Base-by-base conservation (phyloP, 2,329 filamentous ascomycete species). In the Hypoxylon sp. region DNA sequence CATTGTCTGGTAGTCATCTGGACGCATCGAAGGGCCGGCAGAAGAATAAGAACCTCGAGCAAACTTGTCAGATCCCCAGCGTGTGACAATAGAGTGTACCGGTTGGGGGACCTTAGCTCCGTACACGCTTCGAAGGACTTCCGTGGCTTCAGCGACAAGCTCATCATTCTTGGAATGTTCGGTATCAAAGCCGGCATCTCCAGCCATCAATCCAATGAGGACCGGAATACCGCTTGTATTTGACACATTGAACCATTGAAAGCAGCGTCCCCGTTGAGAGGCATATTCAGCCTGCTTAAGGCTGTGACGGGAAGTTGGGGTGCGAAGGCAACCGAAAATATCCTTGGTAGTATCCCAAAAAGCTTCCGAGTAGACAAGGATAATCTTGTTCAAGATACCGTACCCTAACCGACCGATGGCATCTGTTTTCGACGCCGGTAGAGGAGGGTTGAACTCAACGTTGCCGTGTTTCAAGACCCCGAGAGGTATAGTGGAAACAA, bases 221-320 rank as follows among this genome's bases (percentile, higher is more conserved):
- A 94, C 93, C 1, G 93, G 96, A 36, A 97, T 84, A 0, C 97
- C 97, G 49, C 92, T 94, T 2, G 93, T 97, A 73, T 93, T 93
- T 66, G 94, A 91, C 60, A 94, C 93, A 75, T 99, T 98, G 88
- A 97, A 98, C 88, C 97, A 98, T 73, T 99, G 89, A 75, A 98
- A 99, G 80, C 97, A 97, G 23, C 94, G 91, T n/a, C 95, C 95
- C 58, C 95, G 89, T 67, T 89, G 90, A 2, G 86, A 83, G 4
- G 89, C 84, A 75, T 98, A 98, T 71, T 97, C 92, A 55, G 87
- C 87, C 75, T 97, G 93, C 48, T 90, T 84, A 60, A 94, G 85
- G 75, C 93, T 97, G 62, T 89, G 86, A 2, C 86, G 83, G 65
- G 89, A 87, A 21, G 86, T 83, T 2, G 94, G 90, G 71, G 93